Percentiles rank a stretch among this genome's conserved stretches.
phyloP scores from a whole-genome alignment of 768 basidiomycete species.

The Terana coerulea region DNA sequence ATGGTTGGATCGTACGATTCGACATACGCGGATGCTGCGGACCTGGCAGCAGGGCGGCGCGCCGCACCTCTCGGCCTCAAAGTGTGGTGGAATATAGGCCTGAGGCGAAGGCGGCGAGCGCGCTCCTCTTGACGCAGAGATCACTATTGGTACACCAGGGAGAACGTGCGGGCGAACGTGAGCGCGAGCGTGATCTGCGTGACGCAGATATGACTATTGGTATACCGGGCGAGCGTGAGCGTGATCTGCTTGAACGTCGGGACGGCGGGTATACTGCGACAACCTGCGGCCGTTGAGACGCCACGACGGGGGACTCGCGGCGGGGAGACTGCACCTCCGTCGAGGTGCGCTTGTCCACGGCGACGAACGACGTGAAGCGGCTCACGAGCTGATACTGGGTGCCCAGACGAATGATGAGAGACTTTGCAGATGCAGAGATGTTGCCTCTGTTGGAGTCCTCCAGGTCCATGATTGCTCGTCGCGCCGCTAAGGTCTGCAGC shows the following conservation, averaged over 20 bases:
- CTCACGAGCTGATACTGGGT: slow-evolving; percentile 49
- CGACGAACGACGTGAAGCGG: slow-evolving; percentile 53
- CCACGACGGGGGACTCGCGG: background rate
- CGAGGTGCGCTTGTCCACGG: slow-evolving; percentile 24
- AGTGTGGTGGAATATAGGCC: background rate
- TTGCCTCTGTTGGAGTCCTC: slow-evolving; percentile 31
- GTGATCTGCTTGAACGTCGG: background rate
- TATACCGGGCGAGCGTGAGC: background rate
- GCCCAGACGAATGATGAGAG: slow-evolving; percentile 47
- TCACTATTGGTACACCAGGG: no score
- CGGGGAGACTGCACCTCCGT: background rate
- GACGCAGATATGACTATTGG: background rate
- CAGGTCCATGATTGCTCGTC: slow-evolving; percentile 49
- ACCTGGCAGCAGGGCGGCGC: no score
- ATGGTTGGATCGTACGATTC: background rate
- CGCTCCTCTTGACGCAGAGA: background rate
- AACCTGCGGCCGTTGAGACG: no score
- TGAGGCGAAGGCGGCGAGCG: background rate
- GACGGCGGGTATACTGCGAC: no score
- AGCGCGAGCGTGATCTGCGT: background rate
- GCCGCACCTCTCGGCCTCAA: background rate
- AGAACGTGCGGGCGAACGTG: background rate
- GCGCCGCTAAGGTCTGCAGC: slow-evolving; percentile 54
- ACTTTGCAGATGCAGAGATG: slow-evolving; percentile 29
- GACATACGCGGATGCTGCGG: background rate